Conservation (phyloP, 1,284 basidiomycete genomes). For the Boletus semigastroideus region DNA sequence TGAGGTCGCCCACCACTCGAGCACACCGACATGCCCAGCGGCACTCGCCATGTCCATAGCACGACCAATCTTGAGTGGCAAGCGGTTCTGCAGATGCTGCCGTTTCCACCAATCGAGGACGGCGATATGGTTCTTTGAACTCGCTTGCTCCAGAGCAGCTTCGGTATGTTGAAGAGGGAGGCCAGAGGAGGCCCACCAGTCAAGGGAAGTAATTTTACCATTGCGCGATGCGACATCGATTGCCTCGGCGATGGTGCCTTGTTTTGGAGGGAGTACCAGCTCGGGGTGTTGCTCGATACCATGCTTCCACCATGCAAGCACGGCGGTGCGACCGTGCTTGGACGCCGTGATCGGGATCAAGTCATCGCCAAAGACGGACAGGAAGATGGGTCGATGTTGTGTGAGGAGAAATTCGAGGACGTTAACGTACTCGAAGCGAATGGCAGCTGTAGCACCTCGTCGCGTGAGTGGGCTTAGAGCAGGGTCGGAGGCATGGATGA, state of each 20-base stretch:
- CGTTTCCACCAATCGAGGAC: slow-evolving; percentile 81
- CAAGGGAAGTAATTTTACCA: slow-evolving; percentile 62
- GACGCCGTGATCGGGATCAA: slow-evolving; percentile 74
- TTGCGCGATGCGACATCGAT: slow-evolving; percentile 72
- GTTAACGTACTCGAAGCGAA: slow-evolving; percentile 74
- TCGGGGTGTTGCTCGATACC: slow-evolving; percentile 58
- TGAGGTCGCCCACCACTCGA: slow-evolving; percentile 82
- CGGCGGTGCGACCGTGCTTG: slow-evolving; percentile 65
- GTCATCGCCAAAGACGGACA: slow-evolving; percentile 58
- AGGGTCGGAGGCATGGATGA: slow-evolving; percentile 58
- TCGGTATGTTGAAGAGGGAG: slow-evolving; percentile 70
- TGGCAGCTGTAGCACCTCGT: slow-evolving; percentile 60
- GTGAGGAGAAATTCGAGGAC: slow-evolving; percentile 70
- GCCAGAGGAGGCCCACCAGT: slow-evolving; percentile 67
- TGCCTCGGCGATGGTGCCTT: slow-evolving; percentile 55
- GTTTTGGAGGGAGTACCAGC: slow-evolving; percentile 51
- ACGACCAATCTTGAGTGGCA: slow-evolving; percentile 75
- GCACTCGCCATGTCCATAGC: slow-evolving; percentile 79
- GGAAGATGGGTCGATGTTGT: slow-evolving; percentile 61
- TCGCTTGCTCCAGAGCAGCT: slow-evolving; percentile 72
- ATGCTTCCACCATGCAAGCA: slow-evolving; percentile 80
- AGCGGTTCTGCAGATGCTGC: slow-evolving; percentile 41
- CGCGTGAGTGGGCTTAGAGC: slow-evolving; percentile 58
- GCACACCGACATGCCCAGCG: slow-evolving; percentile 64
- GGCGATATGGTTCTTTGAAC: slow-evolving; percentile 65